Evolutionary conservation across 495 filamentous ascomycete genomes (phyloP), one percentile per base, ranked within the genome.

Genomic region (Aspergillus homomorphus): DNA sequence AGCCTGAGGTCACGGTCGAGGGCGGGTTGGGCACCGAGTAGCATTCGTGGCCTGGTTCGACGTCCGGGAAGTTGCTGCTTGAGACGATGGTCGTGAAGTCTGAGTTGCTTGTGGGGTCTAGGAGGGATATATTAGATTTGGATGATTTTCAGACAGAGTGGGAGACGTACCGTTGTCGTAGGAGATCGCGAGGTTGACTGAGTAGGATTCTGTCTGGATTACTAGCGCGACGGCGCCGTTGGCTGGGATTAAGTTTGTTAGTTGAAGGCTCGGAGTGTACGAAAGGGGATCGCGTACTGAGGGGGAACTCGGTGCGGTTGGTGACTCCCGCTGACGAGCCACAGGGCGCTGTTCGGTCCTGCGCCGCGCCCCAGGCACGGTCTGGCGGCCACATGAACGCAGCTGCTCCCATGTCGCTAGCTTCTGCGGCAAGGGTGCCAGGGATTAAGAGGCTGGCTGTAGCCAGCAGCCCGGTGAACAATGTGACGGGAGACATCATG

Each of bases 381-480:
- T 80, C 74, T 7, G 68, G 66, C 4, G 80, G 80, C 80, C 80
- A 83, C 26, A 83, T 62, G 59, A 83, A 82, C 20, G 78, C 79
- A 18, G 76, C 79, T 5, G 80, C 77, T 0, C 80, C 80, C 78
- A 82, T 82, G n/a, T 72, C 68, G 20, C 59, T 56, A 7, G 61
- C 58, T 16, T 58, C 64, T 6, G 22, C 56, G 19, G 60, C 60
- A 41, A 53, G 49, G 7, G 30, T 30, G n/a, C 44, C 15, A n/a
- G 41, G 9, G 1, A 33, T 42, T 5, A 30, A 58, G 6, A 66
- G 16, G 22, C 58, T 53, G 46, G 54, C 61, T 14, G 63, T 44
- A 15, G 57, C 55, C 33, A 68, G 38, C 1, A 68, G 45, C 15
- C 26, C 44, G 18, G 23, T 30, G 28, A 43, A 43, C 38, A 22